Percentiles rank a stretch among this genome's conserved stretches.
These are phyloP conservation scores for Alternaria incomplexa DNA, from an alignment of 2,329 filamentous ascomycete genomes.

Conservation along the genomic window DNA sequence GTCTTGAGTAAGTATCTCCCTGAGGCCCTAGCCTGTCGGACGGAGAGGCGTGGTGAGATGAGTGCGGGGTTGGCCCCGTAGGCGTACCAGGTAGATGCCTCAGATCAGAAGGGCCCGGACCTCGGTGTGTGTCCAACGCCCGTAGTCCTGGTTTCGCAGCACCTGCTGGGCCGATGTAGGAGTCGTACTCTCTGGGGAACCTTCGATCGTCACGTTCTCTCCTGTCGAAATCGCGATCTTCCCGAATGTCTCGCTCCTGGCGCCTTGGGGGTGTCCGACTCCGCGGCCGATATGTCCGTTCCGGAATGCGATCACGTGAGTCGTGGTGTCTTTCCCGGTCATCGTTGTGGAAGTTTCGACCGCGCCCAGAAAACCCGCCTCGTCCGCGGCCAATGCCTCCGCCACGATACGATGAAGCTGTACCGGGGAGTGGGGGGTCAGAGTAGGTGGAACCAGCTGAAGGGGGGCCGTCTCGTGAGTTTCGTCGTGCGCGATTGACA, in stretches of 20 bases:
- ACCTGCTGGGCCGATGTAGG: constrained; percentile 46
- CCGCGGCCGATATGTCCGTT: constrained; percentile 62
- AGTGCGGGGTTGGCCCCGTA: constrained; percentile 41
- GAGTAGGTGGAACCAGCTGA: constrained; percentile 75
- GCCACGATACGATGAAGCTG: constrained; percentile 59
- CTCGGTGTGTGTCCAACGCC: constrained; percentile 40
- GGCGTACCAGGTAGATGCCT: constrained; percentile 43
- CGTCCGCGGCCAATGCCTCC: constrained; percentile 59
- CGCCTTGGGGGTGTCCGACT: constrained; percentile 67
- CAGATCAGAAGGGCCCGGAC: constrained; percentile 33
- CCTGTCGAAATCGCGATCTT: constrained; percentile 49
- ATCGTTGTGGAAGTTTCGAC: constrained; percentile 54
- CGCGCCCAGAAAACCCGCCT: constrained; percentile 56
- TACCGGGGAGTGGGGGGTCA: constrained; percentile 65
- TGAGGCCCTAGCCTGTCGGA: constrained; percentile 41
- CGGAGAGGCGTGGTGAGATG: constrained; percentile 39
- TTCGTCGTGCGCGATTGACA: constrained; percentile 69
- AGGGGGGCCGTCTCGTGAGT: constrained; percentile 74
- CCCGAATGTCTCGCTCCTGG: constrained; percentile 57
- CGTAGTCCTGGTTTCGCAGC: constrained; percentile 38
- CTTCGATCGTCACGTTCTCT: constrained; percentile 51
- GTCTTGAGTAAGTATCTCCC: constrained; percentile 44
- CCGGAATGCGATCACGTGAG: constrained; percentile 38
- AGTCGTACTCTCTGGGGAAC: constrained; percentile 55
- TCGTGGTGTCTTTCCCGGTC: constrained; percentile 60